These are phyloP conservation scores for Urtica urens DNA, from an alignment of 306 rosid genomes.

Conservation along the genomic window DNA sequence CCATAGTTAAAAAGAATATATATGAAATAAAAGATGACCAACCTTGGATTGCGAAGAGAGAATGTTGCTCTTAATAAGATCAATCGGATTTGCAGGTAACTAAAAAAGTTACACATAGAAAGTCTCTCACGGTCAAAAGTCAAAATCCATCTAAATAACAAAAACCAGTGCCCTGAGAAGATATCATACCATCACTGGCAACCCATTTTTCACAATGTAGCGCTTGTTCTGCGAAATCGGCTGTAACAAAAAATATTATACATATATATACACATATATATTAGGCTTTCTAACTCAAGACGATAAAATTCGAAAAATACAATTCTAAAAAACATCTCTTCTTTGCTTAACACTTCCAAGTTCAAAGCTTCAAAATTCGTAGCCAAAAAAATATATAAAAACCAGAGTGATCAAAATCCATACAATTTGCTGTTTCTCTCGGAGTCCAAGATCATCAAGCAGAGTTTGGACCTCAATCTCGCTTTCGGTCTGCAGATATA, in stretches of 20 bases:
- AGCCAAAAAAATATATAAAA: background rate
- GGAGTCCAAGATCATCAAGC: conserved; percentile 66
- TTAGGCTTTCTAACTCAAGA: too few species aligned
- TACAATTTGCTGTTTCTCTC: conserved; percentile 85
- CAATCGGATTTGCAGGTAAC: conserved; percentile 73
- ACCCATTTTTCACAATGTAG: conserved; percentile 72
- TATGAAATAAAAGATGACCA: conserved; percentile 13
- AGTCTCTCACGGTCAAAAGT: conserved; percentile 9
- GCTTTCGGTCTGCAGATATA: conserved; percentile 51
- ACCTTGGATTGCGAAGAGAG: conserved; percentile 88
- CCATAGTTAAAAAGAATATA: background rate
- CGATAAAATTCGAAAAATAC: background rate
- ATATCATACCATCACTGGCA: conserved; percentile 67
- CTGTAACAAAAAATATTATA: conserved; percentile 33
- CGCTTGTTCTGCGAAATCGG: conserved; percentile 85
- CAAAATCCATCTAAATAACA: conserved; percentile 12
- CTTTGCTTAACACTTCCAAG: background rate
- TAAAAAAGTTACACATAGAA: too few species aligned
- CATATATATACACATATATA: background rate
- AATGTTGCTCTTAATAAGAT: conserved; percentile 56
- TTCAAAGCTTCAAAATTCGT: background rate
- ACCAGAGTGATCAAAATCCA: conserved; percentile 16
- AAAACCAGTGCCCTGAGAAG: conserved; percentile 7
- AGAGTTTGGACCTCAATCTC: conserved; percentile 61
- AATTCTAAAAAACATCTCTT: background rate